Evolutionary conservation across 176 grass and related monocot species (phyloP).

Genomic region (Panicum miliaceum): DNA sequence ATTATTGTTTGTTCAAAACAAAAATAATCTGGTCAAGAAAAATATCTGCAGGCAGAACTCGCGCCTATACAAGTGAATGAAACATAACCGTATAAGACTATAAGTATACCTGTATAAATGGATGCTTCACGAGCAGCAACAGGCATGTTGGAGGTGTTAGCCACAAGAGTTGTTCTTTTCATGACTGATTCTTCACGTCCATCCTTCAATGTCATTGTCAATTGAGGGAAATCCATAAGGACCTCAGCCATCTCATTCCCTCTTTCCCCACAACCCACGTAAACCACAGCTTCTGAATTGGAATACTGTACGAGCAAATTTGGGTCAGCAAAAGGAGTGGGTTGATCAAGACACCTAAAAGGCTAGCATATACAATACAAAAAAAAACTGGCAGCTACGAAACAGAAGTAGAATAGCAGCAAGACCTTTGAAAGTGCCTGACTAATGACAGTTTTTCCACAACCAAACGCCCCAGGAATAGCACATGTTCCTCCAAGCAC

Average conservation of each 20-base stretch:
- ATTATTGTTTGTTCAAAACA: background rate
- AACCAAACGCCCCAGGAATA: constrained; percentile 96
- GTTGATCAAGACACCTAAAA: constrained; percentile 11
- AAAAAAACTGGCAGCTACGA: constrained; percentile 11
- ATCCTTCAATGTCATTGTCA: constrained; percentile 89
- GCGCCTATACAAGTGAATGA: background rate
- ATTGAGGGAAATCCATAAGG: constrained; percentile 91
- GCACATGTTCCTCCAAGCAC: constrained; percentile 94
- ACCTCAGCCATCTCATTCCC: constrained; percentile 97
- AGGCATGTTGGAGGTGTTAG: constrained; percentile 98
- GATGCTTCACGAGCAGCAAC: constrained; percentile 95
- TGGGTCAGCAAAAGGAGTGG: constrained; percentile 17
- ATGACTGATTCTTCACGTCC: constrained; percentile 96
- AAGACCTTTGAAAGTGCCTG: constrained; percentile 86
- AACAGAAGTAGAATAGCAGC: constrained; percentile 13
- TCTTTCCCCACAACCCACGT: constrained; percentile 89
- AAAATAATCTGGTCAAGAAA: background rate
- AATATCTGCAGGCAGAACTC: background rate
- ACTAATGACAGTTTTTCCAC: constrained; percentile 97
- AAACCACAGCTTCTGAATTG: constrained; percentile 85
- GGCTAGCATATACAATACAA: background rate
- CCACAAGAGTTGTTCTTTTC: constrained; percentile 92
- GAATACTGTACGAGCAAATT: constrained; percentile 69
- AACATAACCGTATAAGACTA: background rate
- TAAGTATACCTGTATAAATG: constrained; percentile 78